Conservation (phyloP, 768 basidiomycete genomes). For the Terana coerulea region DNA sequence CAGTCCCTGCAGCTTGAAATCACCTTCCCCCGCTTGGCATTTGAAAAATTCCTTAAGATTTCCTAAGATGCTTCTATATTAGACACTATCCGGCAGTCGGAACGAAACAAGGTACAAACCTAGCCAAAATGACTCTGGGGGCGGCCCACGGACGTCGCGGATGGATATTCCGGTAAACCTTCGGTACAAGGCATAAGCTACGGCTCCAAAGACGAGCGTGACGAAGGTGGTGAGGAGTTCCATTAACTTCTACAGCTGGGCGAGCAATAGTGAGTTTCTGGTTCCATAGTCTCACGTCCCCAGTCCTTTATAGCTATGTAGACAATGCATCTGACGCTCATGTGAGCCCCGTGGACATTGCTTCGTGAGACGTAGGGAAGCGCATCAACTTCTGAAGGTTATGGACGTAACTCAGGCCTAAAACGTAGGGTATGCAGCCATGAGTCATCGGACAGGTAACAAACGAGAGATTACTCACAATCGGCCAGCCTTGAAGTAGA, state of each 20-base stretch:
- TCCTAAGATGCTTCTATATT: neutral
- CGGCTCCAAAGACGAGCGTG: neutral
- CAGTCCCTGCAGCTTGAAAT: constrained; percentile 4
- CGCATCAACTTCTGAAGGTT: no score
- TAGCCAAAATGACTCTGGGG: constrained; percentile 9
- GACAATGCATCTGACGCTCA: neutral
- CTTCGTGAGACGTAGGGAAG: neutral
- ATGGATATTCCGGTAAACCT: constrained; percentile 1
- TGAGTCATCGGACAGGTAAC: no score
- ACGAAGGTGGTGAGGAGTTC: neutral
- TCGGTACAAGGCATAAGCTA: neutral
- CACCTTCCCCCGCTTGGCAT: constrained; percentile 1
- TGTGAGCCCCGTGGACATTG: neutral
- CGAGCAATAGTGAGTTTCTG: neutral
- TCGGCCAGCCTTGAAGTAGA: no score
- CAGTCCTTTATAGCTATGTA: neutral
- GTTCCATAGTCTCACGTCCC: neutral
- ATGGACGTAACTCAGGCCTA: no score
- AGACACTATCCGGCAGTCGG: neutral
- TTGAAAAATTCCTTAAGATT: neutral
- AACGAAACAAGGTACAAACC: neutral
- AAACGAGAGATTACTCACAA: no score
- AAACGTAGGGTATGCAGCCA: no score
- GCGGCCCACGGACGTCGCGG: constrained; percentile 6
- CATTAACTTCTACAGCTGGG: neutral